Percentiles rank a stretch among this genome's conserved stretches.
Conservation (phyloP, 2,329 filamentous ascomycete genomes). For the Colletotrichum graminicola region DNA sequence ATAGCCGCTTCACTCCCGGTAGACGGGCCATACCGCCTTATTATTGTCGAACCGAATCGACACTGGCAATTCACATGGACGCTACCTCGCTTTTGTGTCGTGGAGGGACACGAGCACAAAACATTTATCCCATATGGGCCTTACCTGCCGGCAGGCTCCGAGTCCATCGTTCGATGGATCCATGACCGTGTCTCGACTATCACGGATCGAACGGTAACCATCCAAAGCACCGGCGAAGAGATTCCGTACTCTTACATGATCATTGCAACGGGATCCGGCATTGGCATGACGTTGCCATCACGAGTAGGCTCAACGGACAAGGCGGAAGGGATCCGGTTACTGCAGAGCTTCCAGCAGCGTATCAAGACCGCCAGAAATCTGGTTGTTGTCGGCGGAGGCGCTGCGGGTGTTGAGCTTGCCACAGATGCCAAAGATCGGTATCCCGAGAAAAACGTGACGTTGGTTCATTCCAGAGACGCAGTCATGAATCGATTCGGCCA, state of each 20-base stretch:
- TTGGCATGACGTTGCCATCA: conserved; percentile 60
- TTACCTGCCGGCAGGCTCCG: conserved; percentile 52
- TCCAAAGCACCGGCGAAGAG: conserved; percentile 56
- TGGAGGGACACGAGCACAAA: conserved; percentile 67
- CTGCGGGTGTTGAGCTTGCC: conserved; percentile 72
- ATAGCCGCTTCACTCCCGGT: conserved; percentile 63
- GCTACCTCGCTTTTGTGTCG: conserved; percentile 69
- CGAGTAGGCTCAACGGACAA: conserved; percentile 60
- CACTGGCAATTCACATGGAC: conserved; percentile 73
- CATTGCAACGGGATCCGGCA: conserved; percentile 68
- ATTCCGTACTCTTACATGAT: conserved; percentile 67
- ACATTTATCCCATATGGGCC: conserved; percentile 71
- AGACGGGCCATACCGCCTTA: conserved; percentile 60
- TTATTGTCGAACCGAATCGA: conserved; percentile 70
- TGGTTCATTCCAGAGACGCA: conserved; percentile 68
- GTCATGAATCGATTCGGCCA: conserved; percentile 67
- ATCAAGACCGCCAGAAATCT: conserved; percentile 59
- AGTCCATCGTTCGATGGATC: conserved; percentile 55
- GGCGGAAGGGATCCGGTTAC: conserved; percentile 54
- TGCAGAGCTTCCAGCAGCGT: conserved; percentile 59
- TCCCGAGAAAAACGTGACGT: conserved; percentile 66
- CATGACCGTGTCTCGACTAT: conserved; percentile 57
- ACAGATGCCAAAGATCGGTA: conserved; percentile 69
- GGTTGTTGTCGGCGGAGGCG: conserved; percentile 69
- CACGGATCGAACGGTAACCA: conserved; percentile 51